Conservation (phyloP, 2,329 filamentous ascomycete species). For the Didymella lethalis region DNA sequence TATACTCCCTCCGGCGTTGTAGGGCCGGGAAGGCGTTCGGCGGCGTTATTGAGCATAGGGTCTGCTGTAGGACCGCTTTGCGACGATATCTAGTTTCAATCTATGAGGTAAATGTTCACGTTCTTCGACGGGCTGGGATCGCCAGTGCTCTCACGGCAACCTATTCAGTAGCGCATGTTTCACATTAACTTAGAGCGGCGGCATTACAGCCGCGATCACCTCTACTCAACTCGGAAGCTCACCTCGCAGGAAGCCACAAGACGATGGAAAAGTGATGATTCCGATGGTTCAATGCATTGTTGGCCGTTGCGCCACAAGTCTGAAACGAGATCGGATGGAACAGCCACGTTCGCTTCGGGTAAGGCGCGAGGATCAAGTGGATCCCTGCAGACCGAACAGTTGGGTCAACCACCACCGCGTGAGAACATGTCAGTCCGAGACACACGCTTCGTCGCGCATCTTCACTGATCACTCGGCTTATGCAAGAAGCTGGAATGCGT, state of each 20-base stretch:
- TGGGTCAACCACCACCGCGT: conserved; percentile 19
- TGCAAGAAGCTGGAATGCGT: not conserved
- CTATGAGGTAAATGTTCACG: conserved; percentile 19
- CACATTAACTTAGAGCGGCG: conserved; percentile 7
- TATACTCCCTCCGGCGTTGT: conserved; percentile 33
- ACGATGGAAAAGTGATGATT: not conserved
- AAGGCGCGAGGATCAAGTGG: conserved; percentile 18
- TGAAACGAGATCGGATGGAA: conserved; percentile 9
- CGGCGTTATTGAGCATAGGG: conserved; percentile 25
- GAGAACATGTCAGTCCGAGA: conserved; percentile 19
- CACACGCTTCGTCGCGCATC: conserved; percentile 8
- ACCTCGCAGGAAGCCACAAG: not conserved
- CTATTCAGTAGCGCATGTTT: conserved; percentile 15
- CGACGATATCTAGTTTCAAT: conserved; percentile 22
- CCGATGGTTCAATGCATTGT: not conserved
- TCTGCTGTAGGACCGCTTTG: conserved; percentile 26
- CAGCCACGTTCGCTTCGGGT: conserved; percentile 13
- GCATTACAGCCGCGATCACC: not conserved
- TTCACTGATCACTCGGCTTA: not conserved
- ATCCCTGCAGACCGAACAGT: conserved; percentile 8
- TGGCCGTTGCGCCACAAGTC: conserved; percentile 7
- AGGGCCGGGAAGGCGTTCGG: conserved; percentile 31
- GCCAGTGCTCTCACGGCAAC: conserved; percentile 4
- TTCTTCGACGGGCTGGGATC: conserved; percentile 4
- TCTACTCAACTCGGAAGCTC: not conserved